Evolutionary conservation across 2,329 filamentous ascomycete genomes (phyloP).

Genomic region (Scedosporium minutisporum): DNA sequence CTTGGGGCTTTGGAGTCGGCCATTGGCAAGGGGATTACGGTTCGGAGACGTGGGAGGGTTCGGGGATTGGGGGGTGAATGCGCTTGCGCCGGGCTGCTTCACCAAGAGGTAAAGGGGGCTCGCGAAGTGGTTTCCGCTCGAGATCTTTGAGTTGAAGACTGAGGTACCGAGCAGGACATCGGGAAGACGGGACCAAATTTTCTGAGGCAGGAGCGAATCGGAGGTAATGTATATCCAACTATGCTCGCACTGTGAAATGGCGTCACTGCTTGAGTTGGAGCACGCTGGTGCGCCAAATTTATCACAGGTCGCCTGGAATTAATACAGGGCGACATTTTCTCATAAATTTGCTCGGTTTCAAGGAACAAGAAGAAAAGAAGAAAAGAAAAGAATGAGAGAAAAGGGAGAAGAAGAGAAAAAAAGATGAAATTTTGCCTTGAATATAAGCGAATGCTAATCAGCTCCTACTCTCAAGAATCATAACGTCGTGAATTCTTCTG

Average conservation of each 20-base stretch:
- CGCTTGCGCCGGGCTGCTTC: no score
- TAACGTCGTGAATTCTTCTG: neutral
- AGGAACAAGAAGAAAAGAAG: neutral
- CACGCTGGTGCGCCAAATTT: neutral
- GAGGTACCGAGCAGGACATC: neutral
- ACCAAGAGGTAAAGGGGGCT: no score
- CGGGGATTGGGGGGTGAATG: no score
- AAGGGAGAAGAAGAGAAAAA: neutral
- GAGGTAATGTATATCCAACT: neutral
- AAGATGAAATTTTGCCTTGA: neutral
- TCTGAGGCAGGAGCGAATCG: neutral
- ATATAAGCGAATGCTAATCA: neutral
- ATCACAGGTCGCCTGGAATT: no score
- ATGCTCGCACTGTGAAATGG: neutral
- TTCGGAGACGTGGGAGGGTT: neutral
- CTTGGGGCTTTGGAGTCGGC: conserved; percentile 1
- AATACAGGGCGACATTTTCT: no score
- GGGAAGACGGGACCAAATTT: neutral
- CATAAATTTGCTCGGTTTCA: no score
- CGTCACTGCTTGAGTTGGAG: neutral
- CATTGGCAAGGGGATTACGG: neutral
- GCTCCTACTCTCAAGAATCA: neutral
- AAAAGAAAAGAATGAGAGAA: neutral
- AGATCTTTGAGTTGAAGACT: no score
- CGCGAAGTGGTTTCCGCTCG: no score